phyloP scores from a whole-genome alignment of 2,329 filamentous ascomycete genomes.

The Thielaviopsis punctulata region DNA sequence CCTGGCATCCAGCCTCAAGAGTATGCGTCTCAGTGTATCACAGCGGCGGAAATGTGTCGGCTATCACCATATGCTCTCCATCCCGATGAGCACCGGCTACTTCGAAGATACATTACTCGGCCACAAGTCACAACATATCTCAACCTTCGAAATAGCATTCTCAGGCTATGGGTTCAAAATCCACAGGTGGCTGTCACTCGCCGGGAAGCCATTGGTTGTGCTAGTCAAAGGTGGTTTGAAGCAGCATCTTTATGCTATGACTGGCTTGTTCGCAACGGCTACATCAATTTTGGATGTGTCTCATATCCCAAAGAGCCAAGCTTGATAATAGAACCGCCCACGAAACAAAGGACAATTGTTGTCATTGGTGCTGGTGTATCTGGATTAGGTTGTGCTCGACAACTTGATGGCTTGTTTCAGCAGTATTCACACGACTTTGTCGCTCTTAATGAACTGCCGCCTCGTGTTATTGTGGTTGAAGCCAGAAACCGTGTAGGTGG shows the following conservation, averaged over 20 bases:
- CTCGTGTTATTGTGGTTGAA: conserved; percentile 67
- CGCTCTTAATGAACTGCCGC: conserved; percentile 47
- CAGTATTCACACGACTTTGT: conserved; percentile 58
- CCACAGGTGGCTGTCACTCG: conserved; percentile 66
- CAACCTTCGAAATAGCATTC: conserved; percentile 87
- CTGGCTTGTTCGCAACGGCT: conserved; percentile 79
- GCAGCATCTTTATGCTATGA: conserved; percentile 77
- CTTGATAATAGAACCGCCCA: conserved; percentile 31
- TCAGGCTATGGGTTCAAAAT: conserved; percentile 77
- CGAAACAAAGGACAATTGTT: conserved; percentile 55
- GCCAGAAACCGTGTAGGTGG: conserved; percentile 77
- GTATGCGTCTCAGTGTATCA: conserved; percentile 82
- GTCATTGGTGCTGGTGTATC: conserved; percentile 91
- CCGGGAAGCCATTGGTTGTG: conserved; percentile 80
- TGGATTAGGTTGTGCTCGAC: conserved; percentile 78
- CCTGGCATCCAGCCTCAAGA: conserved; percentile 51
- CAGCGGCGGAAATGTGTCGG: conserved; percentile 74
- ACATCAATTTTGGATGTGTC: conserved; percentile 92
- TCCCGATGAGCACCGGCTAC: conserved; percentile 61
- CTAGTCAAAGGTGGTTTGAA: conserved; percentile 76
- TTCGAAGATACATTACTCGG: conserved; percentile 69
- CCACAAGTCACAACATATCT: conserved; percentile 87
- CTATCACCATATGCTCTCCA: conserved; percentile 82
- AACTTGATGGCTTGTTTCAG: conserved; percentile 69
- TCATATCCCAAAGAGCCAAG: conserved; percentile 21